A percentile compares a stretch with the other conserved stretches of the same genome.
Conservation (phyloP, 2,329 filamentous ascomycete genomes). For the Fusarium denticulatum region DNA sequence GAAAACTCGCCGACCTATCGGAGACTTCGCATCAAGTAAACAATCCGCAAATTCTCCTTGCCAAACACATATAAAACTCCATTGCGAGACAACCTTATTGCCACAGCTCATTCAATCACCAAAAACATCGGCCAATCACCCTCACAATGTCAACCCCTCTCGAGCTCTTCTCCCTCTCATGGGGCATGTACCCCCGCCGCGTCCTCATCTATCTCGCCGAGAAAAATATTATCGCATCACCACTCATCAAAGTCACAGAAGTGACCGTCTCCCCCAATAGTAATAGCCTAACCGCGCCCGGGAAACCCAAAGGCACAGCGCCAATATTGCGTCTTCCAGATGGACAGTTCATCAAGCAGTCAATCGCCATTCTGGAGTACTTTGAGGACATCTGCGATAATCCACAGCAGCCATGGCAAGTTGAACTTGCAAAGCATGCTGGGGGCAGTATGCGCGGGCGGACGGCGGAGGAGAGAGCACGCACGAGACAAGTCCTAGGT, state of each 20-base stretch:
- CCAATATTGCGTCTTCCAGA: slow-evolving; percentile 25
- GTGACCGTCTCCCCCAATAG: background rate
- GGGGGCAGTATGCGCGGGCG: slow-evolving; percentile 1
- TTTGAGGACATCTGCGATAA: slow-evolving; percentile 31
- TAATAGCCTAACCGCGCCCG: background rate
- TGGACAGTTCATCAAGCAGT: slow-evolving; percentile 33
- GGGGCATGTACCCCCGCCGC: slow-evolving; percentile 28
- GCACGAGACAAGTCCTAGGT: slow-evolving; percentile 12
- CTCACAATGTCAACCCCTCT: slow-evolving; percentile 8
- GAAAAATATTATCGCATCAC: slow-evolving; percentile 9
- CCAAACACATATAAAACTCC: background rate
- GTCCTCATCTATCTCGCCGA: slow-evolving; percentile 24
- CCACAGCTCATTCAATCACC: rapidly evolving
- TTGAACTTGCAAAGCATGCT: background rate
- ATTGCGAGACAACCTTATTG: rapidly evolving
- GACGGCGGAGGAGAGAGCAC: slow-evolving; percentile 9
- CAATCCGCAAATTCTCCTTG: background rate
- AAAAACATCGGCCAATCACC: rapidly evolving
- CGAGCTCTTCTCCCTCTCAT: slow-evolving; percentile 24
- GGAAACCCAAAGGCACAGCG: slow-evolving; percentile 20
- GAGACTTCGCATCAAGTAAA: background rate
- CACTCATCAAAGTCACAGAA: slow-evolving; percentile 7
- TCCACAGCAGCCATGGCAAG: slow-evolving; percentile 11
- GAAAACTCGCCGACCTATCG: background rate
- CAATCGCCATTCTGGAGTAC: slow-evolving; percentile 27